These are phyloP conservation scores for Aspergillus amoenus DNA, from an alignment of 2,329 filamentous ascomycete genomes.

Conservation along the genomic window DNA sequence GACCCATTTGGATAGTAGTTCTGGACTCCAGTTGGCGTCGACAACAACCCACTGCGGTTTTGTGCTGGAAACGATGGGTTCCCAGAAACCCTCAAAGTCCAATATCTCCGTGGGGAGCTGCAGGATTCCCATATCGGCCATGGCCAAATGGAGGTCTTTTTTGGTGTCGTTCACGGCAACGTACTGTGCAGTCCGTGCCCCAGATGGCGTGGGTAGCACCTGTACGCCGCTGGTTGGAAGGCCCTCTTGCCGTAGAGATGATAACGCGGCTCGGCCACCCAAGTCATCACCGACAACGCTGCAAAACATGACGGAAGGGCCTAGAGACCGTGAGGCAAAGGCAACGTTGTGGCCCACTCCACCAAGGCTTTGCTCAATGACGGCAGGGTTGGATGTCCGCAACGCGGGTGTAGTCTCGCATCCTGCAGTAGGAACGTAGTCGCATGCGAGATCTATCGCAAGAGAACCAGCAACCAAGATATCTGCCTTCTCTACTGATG, in stretches of 20 bases:
- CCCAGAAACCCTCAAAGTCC: constrained; percentile 58
- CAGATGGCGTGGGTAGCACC: constrained; percentile 51
- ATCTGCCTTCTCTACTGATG: constrained; percentile 48
- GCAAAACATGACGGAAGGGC: constrained; percentile 68
- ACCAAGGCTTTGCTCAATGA: constrained; percentile 78
- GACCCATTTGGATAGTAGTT: constrained; percentile 68
- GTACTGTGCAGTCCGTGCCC: constrained; percentile 80
- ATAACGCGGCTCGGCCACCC: constrained; percentile 71
- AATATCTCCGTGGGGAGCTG: constrained; percentile 44
- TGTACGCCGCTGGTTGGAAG: constrained; percentile 67
- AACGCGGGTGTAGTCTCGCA: constrained; percentile 43
- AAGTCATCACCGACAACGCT: constrained; percentile 79
- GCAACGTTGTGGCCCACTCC: constrained; percentile 94
- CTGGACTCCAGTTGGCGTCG: constrained; percentile 80
- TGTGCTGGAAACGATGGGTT: constrained; percentile 55
- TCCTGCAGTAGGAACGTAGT: constrained; percentile 58
- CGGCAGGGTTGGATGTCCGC: constrained; percentile 82
- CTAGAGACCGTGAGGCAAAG: constrained; percentile 72
- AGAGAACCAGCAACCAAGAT: constrained; percentile 90
- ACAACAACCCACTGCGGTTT: constrained; percentile 76
- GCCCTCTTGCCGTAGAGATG: constrained; percentile 58
- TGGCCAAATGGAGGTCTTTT: constrained; percentile 83
- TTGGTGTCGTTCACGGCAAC: constrained; percentile 81
- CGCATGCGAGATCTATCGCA: constrained; percentile 83
- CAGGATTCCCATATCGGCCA: constrained; percentile 93